Evolutionary conservation across 1,139 yeast genomes (phyloP).

Genomic region (Kurtzmaniella natalensis): DNA sequence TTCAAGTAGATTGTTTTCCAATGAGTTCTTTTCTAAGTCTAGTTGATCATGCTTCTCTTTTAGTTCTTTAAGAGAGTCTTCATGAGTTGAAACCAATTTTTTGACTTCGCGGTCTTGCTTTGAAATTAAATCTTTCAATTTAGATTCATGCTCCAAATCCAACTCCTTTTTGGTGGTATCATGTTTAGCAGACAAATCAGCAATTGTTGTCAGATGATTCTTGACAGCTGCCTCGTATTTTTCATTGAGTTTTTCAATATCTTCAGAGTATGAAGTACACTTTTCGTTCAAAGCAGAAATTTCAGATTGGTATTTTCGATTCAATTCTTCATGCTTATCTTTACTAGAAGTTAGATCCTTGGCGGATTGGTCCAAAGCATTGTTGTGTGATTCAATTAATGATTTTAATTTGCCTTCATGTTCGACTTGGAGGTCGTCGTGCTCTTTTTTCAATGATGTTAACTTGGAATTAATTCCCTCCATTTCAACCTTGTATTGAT

Average conservation of each 20-base stretch:
- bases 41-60: conserved; percentile 9
- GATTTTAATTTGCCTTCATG: neutral
- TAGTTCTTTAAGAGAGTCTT: conserved; percentile 9
- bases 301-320: no score
- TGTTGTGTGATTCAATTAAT: neutral
- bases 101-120: no score
- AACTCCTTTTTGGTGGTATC: neutral
- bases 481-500: neutral
- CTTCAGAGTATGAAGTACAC: no score
- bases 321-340: no score
- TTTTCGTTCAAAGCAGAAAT: no score
- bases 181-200: neutral
- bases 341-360: conserved; percentile 6
- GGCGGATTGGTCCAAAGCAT: neutral
- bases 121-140: neutral
- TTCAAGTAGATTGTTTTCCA: no score
- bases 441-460: neutral
- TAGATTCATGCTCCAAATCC: neutral
- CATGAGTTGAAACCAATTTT: no score
- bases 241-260: neutral
- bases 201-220: no score
- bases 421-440: conserved; percentile 1
- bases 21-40: no score
- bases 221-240: no score
- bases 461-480: neutral